Conservation (phyloP, 2,329 filamentous ascomycete species). For the Sarocladiaceae sp. region DNA sequence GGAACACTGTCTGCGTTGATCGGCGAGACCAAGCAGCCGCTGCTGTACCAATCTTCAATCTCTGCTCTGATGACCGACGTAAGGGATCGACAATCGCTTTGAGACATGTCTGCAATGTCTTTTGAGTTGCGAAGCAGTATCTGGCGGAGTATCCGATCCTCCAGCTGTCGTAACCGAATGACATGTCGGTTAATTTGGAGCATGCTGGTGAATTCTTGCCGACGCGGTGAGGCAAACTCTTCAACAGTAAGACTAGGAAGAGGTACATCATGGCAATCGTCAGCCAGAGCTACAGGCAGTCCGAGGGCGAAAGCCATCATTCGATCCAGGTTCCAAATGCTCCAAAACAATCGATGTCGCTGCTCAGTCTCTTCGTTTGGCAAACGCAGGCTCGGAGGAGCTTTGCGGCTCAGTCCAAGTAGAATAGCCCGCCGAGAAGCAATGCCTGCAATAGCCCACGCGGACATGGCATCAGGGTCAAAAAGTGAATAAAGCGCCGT, state of each 20-base stretch:
- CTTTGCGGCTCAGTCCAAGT: slow-evolving; percentile 28
- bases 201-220: slow-evolving; percentile 30
- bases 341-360: slow-evolving; percentile 37
- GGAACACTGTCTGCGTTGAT: slow-evolving; percentile 36
- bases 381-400: slow-evolving; percentile 20
- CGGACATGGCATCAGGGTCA: slow-evolving; percentile 31
- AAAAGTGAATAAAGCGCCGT: slow-evolving; percentile 37
- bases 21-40: slow-evolving; percentile 36
- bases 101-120: slow-evolving; percentile 22
- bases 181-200: slow-evolving; percentile 39
- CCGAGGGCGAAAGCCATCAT: slow-evolving; percentile 38
- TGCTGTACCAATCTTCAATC: slow-evolving; percentile 41
- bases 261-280: slow-evolving; percentile 33
- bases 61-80: slow-evolving; percentile 30
- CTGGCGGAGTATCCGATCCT: slow-evolving; percentile 29
- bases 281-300: slow-evolving; percentile 30
- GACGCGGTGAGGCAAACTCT: slow-evolving; percentile 34
- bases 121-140: slow-evolving; percentile 26
- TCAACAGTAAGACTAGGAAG: slow-evolving; percentile 38
- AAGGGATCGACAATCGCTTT: slow-evolving; percentile 25
- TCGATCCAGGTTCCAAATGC: slow-evolving; percentile 36
- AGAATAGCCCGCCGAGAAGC: slow-evolving; percentile 32
- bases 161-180: slow-evolving; percentile 36
- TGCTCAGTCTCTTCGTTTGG: slow-evolving; percentile 23
- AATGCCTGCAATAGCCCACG: slow-evolving; percentile 34